Evolutionary conservation across 768 basidiomycete species (phyloP).

Genomic region (Amanita fuliginea): DNA sequence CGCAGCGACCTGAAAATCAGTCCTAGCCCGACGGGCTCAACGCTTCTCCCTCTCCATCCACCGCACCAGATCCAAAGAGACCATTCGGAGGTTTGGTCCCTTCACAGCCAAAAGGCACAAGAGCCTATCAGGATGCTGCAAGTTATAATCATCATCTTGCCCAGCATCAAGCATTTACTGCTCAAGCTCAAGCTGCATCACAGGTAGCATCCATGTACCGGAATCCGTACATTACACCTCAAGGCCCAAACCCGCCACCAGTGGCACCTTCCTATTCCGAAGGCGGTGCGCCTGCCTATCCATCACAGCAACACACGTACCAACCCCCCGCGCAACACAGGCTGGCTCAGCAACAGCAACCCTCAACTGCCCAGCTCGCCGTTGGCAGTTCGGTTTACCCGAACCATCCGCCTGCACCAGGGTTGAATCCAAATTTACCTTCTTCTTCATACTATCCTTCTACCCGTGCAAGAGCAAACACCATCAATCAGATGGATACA

Average conservation of each 20-base stretch:
- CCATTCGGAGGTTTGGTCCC: slow-evolving; percentile 91
- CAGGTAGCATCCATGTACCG: slow-evolving; percentile 65
- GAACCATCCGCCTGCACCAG: slow-evolving; percentile 20
- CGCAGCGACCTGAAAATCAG: neutral
- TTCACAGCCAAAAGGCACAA: slow-evolving; percentile 75
- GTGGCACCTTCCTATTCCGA: slow-evolving; percentile 17
- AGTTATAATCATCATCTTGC: slow-evolving; percentile 90
- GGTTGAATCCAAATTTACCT: slow-evolving; percentile 40
- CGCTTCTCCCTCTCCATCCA: slow-evolving; percentile 15
- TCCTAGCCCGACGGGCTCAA: slow-evolving; percentile 43
- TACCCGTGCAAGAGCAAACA: slow-evolving; percentile 75
- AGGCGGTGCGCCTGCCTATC: slow-evolving; percentile 18
- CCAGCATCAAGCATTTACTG: slow-evolving; percentile 89
- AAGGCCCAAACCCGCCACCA: slow-evolving; percentile 24
- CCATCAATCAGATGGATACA: slow-evolving; percentile 82
- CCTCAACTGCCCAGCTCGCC: slow-evolving; percentile 35
- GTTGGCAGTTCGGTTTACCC: slow-evolving; percentile 20
- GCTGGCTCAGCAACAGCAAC: slow-evolving; percentile 37
- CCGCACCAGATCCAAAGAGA: slow-evolving; percentile 58
- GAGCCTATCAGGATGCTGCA: slow-evolving; percentile 87
- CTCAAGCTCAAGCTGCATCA: slow-evolving; percentile 67
- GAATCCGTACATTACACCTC: slow-evolving; percentile 70
- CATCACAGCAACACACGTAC: slow-evolving; percentile 26
- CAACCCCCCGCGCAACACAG: slow-evolving; percentile 27
- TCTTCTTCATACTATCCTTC: slow-evolving; percentile 61